phyloP scores from a whole-genome alignment of 2,329 filamentous ascomycete species.

The Decorospora gaudefroyi region DNA sequence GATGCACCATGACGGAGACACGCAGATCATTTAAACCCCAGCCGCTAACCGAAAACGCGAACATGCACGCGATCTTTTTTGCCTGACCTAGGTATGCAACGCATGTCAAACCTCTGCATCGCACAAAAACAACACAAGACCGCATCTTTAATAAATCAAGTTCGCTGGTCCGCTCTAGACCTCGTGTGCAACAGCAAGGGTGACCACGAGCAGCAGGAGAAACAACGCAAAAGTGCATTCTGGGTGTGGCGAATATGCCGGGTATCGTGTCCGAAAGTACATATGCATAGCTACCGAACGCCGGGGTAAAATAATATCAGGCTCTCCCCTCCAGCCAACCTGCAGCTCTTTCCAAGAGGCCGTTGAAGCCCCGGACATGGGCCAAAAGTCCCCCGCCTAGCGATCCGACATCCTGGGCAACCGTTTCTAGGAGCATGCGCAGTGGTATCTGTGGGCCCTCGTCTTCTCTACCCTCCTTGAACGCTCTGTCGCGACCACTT shows the following conservation, averaged over 20 bases:
- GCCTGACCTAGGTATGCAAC: too few species aligned
- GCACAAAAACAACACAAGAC: too few species aligned
- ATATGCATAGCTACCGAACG: background rate
- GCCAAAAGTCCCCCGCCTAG: constrained; percentile 40
- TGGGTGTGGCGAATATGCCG: constrained; percentile 12
- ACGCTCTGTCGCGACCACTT: constrained; percentile 40
- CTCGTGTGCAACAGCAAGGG: background rate
- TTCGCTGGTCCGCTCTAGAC: too few species aligned
- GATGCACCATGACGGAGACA: too few species aligned
- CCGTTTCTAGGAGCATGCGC: constrained; percentile 38
- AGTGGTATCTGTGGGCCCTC: constrained; percentile 43
- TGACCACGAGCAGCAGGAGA: background rate
- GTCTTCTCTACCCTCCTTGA: constrained; percentile 34
- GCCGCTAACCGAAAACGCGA: too few species aligned
- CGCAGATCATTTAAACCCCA: too few species aligned
- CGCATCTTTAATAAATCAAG: too few species aligned
- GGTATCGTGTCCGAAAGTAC: constrained; percentile 16
- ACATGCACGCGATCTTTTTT: too few species aligned
- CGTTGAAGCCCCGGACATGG: constrained; percentile 42
- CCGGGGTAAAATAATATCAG: constrained; percentile 11
- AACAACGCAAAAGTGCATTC: constrained; percentile 3
- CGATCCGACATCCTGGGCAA: constrained; percentile 37
- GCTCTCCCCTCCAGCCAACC: constrained; percentile 44
- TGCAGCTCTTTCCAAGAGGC: constrained; percentile 41
- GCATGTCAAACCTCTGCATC: background rate